These are phyloP conservation scores for Metrosideros polymorpha DNA, from an alignment of 441 rosid species.

Conservation along the genomic window DNA sequence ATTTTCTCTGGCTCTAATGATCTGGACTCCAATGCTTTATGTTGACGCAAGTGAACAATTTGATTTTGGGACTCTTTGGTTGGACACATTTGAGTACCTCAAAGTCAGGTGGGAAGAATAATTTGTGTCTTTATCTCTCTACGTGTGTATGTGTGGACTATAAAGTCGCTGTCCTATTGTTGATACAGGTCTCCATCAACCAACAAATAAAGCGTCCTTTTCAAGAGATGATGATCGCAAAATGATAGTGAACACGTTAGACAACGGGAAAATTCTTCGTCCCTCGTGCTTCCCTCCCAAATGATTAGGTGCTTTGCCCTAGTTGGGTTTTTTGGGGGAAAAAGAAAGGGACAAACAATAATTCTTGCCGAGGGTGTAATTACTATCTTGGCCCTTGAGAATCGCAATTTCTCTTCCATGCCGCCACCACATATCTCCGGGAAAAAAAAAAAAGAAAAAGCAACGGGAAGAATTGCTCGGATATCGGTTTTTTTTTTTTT, in stretches of 20 bases:
- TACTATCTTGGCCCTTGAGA: background rate
- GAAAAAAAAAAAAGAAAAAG: background rate
- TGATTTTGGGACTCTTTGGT: background rate
- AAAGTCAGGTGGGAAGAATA: background rate
- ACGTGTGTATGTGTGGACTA: background rate
- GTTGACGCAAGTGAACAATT: background rate
- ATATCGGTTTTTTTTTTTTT: too few species aligned
- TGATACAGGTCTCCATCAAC: constrained; percentile 4
- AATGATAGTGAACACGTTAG: constrained; percentile 25
- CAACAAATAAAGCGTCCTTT: constrained; percentile 32
- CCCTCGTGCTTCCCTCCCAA: constrained; percentile 21
- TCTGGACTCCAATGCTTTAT: background rate
- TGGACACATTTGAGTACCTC: background rate
- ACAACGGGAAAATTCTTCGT: constrained; percentile 11
- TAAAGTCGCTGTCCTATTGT: constrained; percentile 1
- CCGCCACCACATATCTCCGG: background rate
- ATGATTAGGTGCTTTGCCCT: constrained; percentile 26
- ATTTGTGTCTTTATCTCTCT: background rate
- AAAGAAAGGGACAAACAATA: background rate
- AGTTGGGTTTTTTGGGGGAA: constrained; percentile 1
- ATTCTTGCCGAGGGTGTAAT: background rate
- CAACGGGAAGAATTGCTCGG: background rate
- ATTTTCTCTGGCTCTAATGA: background rate
- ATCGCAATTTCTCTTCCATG: background rate
- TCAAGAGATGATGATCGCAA: constrained; percentile 30